Evolutionary conservation across 1,284 basidiomycete species (phyloP).

Genomic region (Leucoagaricus sp.): DNA sequence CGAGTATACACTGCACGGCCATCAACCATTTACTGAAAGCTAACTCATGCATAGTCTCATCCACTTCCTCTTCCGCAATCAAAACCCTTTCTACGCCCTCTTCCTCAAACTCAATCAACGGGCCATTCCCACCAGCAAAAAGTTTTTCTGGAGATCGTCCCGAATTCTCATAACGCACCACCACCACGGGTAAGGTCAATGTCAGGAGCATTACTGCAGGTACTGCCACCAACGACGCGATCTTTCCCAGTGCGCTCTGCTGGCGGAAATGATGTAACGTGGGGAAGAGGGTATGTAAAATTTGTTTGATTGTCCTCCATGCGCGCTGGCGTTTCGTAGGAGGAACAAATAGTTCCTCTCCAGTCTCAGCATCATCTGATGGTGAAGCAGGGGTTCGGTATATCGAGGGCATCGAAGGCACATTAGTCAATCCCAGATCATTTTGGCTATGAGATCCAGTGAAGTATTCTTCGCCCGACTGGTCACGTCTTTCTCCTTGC

Average conservation of each 20-base stretch:
- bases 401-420: constrained; percentile 49
- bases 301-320: constrained; percentile 39
- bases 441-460: constrained; percentile 1
- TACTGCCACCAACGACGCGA: constrained; percentile 79
- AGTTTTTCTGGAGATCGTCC: constrained; percentile 49
- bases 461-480: constrained; percentile 23
- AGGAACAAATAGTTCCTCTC: constrained; percentile 43
- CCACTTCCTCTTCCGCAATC: constrained; percentile 65
- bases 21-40: constrained; percentile 82
- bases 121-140: constrained; percentile 34
- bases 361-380: constrained; percentile 39
- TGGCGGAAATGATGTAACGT: constrained; percentile 76
- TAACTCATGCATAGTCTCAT: constrained; percentile 63
- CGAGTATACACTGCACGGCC: constrained; percentile 77
- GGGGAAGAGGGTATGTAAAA: constrained; percentile 78
- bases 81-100: constrained; percentile 65
- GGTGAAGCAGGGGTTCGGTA: constrained; percentile 61
- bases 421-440: constrained; percentile 14
- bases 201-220: constrained; percentile 89
- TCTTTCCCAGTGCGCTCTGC: constrained; percentile 74
- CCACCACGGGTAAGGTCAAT: constrained; percentile 88
- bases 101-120: constrained; percentile 67
- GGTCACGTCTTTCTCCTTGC: constrained; percentile 19
- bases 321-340: constrained; percentile 44
- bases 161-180: constrained; percentile 54